These are phyloP conservation scores for Ustilago nuda DNA, from an alignment of 1,284 basidiomycete genomes.

Conservation along the genomic window DNA sequence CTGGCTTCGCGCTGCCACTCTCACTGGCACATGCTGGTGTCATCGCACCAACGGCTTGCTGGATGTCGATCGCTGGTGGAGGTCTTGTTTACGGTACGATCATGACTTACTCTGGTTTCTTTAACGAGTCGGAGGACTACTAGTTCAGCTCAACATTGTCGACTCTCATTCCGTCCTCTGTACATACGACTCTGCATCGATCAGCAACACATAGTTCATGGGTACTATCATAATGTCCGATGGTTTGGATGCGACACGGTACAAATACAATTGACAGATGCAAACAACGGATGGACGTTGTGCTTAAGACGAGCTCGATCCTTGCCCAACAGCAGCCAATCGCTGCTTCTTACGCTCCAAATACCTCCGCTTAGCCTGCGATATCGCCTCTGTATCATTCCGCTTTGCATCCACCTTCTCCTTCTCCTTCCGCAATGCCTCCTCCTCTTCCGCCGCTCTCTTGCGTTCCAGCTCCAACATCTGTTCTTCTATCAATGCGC, in stretches of 20 bases:
- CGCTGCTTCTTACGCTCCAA: slow-evolving; percentile 66
- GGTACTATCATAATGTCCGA: slow-evolving; percentile 4
- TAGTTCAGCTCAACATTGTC: slow-evolving; percentile 12
- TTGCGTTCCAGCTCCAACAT: slow-evolving; percentile 56
- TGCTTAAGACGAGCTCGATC: not conserved
- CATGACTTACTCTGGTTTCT: slow-evolving; percentile 64
- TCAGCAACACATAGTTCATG: slow-evolving; percentile 14
- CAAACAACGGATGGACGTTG: not conserved
- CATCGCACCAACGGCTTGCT: slow-evolving; percentile 85
- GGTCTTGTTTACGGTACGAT: slow-evolving; percentile 91
- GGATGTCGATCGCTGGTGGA: slow-evolving; percentile 94
- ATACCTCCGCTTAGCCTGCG: slow-evolving; percentile 64
- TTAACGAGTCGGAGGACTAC: slow-evolving; percentile 60
- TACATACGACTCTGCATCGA: slow-evolving; percentile 22
- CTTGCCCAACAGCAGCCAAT: slow-evolving; percentile 15
- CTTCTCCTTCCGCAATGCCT: slow-evolving; percentile 25
- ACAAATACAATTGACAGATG: slow-evolving; percentile 9
- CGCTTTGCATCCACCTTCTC: slow-evolving; percentile 39
- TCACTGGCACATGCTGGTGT: slow-evolving; percentile 91
- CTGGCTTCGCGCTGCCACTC: slow-evolving; percentile 91
- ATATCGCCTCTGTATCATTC: slow-evolving; percentile 46
- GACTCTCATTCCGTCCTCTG: slow-evolving; percentile 10
- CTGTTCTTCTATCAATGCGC: slow-evolving; percentile 56
- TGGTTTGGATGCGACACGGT: not conserved
- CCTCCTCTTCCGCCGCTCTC: slow-evolving; percentile 35